These are phyloP conservation scores for Kwoniella botswanensis DNA, from an alignment of 768 basidiomycete species.

Conservation along the genomic window DNA sequence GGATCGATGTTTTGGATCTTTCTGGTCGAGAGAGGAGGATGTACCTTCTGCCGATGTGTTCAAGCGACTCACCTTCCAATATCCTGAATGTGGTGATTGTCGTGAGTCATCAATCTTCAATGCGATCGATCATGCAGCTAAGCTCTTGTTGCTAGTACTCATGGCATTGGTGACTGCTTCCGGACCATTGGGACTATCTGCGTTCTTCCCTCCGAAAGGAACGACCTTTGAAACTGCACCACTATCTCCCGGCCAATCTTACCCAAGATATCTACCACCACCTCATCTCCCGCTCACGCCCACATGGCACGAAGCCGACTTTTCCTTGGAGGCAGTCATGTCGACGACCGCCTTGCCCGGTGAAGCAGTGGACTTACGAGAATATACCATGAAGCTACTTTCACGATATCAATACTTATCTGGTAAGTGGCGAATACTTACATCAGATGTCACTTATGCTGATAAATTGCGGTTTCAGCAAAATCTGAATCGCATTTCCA, in stretches of 20 bases:
- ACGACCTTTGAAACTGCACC: slow-evolving; percentile 30
- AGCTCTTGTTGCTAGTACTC: slow-evolving; percentile 31
- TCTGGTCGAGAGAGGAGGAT: slow-evolving; percentile 45
- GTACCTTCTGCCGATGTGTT: slow-evolving; percentile 51
- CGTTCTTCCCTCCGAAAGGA: slow-evolving; percentile 52
- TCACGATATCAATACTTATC: slow-evolving; percentile 54
- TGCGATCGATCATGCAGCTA: background rate
- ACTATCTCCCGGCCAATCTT: slow-evolving; percentile 3
- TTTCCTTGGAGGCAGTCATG: slow-evolving; percentile 47
- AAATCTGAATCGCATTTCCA: slow-evolving; percentile 49
- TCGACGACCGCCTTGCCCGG: slow-evolving; percentile 36
- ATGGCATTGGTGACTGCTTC: slow-evolving; percentile 52
- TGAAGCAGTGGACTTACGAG: slow-evolving; percentile 39
- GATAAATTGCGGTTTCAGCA: slow-evolving; percentile 9
- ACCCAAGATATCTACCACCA: slow-evolving; percentile 44
- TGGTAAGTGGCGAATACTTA: slow-evolving; percentile 27
- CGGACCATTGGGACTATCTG: slow-evolving; percentile 52
- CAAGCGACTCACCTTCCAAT: slow-evolving; percentile 54
- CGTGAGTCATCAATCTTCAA: slow-evolving; percentile 23
- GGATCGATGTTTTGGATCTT: slow-evolving; percentile 53
- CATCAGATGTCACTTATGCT: slow-evolving; percentile 21
- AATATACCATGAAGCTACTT: slow-evolving; percentile 49
- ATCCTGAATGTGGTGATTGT: slow-evolving; percentile 57
- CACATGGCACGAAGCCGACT: slow-evolving; percentile 56
- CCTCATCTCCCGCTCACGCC: slow-evolving; percentile 54